phyloP scores from a whole-genome alignment of 306 rosid species.

The Rubus parviflorus region DNA sequence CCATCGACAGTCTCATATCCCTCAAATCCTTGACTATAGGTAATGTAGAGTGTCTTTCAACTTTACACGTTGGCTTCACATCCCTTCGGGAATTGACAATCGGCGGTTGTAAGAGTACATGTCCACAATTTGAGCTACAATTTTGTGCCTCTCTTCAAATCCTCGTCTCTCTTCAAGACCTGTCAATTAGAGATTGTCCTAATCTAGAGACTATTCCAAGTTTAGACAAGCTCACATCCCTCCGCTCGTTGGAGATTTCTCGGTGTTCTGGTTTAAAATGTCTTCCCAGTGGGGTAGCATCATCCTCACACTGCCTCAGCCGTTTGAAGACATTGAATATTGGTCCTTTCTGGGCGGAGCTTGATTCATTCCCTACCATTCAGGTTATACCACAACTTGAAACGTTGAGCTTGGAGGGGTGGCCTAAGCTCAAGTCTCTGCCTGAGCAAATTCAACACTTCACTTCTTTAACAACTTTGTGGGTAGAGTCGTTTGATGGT shows the following conservation, averaged over 20 bases:
- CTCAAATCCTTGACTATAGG: fast-evolving
- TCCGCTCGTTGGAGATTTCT: fast-evolving
- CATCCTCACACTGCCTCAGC: not conserved
- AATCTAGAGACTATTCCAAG: not conserved
- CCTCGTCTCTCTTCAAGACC: not conserved
- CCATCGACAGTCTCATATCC: not conserved
- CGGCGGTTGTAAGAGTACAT: not conserved
- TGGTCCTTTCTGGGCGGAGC: not conserved
- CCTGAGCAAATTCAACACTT: slow-evolving; percentile 11
- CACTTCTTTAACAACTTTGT: not conserved
- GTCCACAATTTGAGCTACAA: not conserved
- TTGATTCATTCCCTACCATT: not conserved
- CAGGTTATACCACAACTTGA: not conserved
- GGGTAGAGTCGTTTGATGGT: fast-evolving
- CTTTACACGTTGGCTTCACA: not conserved
- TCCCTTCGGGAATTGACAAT: not conserved
- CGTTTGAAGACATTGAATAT: fast-evolving
- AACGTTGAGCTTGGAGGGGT: not conserved
- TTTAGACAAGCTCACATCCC: not conserved
- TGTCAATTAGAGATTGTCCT: not conserved
- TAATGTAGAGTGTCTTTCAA: not conserved
- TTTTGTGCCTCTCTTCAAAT: not conserved
- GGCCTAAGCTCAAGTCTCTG: slow-evolving; percentile 11
- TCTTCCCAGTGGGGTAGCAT: not conserved
- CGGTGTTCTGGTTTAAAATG: not conserved